Base-by-base conservation (phyloP, 2,329 filamentous ascomycete species). In the Cercospora nicotianae region DNA sequence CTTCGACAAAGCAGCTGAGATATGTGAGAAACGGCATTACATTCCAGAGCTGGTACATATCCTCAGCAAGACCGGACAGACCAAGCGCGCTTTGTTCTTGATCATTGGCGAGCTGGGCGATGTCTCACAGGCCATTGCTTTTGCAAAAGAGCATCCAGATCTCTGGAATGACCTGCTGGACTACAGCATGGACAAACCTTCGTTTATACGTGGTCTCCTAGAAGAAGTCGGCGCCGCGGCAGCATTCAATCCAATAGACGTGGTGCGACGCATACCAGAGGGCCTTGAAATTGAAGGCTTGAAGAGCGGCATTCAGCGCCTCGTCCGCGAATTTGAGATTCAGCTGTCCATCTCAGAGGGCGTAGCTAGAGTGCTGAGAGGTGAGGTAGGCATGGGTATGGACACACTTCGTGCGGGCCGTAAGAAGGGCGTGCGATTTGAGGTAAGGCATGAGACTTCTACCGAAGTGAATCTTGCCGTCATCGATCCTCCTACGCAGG, bases 161-260 rank as follows among this genome's bases (percentile, higher is more conserved):
- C 85, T 99, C 0, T 99, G 95, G 95, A 91, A 97, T 71, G 94
- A 98, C 75, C 85, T 99, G 7, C 87, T 99, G 5, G 89, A 94
- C 73, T 98, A 98, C 79, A 94, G 91, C 69, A 98, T 99, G 95
- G 93, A 97, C 81, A 97, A 97, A 77, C 95, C 95, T 0, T 88
- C 88, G 48, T 99, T 99, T 81, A 98, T 99, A 72, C 90, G 92
- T 12, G 94, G 92, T 0, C 83, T 99, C 3, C 87, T 99, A 0
- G 93, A 97, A 75, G 93, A 98, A 81, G 94, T 97, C 1, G 95
- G 95, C 39, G 98, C 94, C 0, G 89, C 93, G 1, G 72, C 67
- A 18, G 66, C 63, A 33, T 95, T 99, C 75, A 90, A 98, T 75
- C 95, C 95, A 0, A 94, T 98, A 70, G 91, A 90, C 16, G 87